Conservation (phyloP, 2,329 filamentous ascomycete species). For the Pestalotiopsis sp. region DNA sequence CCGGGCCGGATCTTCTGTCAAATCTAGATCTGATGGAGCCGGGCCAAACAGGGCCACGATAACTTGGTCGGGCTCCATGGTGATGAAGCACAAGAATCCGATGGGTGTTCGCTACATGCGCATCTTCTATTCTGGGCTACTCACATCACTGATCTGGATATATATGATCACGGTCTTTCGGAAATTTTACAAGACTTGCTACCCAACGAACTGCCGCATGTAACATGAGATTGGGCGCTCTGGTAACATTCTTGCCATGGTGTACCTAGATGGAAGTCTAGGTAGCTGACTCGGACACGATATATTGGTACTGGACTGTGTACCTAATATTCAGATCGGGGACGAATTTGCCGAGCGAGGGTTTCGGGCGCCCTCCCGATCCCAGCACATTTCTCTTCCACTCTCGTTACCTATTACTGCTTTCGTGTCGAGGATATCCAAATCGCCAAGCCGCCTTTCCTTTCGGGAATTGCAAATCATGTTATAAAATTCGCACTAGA, state of each 20-base stretch:
- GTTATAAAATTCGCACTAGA: background rate
- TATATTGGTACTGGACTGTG: background rate
- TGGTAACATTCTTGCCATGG: background rate
- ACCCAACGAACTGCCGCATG: background rate
- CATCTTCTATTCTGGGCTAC: too few species aligned
- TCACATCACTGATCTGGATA: background rate
- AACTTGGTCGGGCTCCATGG: background rate
- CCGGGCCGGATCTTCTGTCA: background rate
- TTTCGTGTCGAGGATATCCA: background rate
- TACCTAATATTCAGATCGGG: background rate
- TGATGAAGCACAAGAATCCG: background rate
- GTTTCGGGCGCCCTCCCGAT: background rate
- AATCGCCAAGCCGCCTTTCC: background rate
- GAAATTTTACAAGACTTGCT: background rate
- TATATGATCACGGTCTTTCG: background rate
- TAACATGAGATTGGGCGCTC: background rate
- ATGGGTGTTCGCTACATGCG: background rate
- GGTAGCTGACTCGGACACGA: background rate
- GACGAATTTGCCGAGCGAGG: background rate
- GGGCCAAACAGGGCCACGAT: background rate
- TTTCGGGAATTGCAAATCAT: background rate
- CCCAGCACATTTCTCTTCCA: too few species aligned
- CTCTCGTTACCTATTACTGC: background rate
- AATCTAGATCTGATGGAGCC: background rate
- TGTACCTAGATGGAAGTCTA: background rate